Base-by-base conservation (phyloP, 2,329 filamentous ascomycete species). In the Zymoseptoria brevis region DNA sequence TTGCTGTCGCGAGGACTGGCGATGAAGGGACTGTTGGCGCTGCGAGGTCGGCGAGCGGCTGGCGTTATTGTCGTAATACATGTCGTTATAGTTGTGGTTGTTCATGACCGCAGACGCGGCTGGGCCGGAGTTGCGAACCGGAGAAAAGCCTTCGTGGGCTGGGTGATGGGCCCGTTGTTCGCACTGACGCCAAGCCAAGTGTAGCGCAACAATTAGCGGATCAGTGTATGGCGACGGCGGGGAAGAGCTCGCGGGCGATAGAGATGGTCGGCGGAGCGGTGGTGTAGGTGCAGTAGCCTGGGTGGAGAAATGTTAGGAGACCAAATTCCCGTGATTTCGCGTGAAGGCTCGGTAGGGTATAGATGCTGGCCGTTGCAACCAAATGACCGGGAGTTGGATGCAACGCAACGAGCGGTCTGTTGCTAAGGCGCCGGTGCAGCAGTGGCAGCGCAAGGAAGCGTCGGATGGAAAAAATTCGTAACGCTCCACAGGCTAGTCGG, bases 1-100 rank as follows among this genome's bases (percentile, higher is more conserved):
- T 57, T 72, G 68, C 66, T 88, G 88, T 67, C 90, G 84, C 67
- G 90, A 92, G 50, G 85, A 79, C 72, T 88, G 86, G 66, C 88
- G 84, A 70, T 87, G 84, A 59, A 88, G 77, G 60, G 79, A 71
- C 79, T 79, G 68, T 67, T 83, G 83, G 61, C 88, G 88, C 72
- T 88, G 85, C 30, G 87, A 85, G 71, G 84, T 86, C 48, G 90
- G 89, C 64, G 87, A 90, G 70, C 89, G 87, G 60, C 67, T 71
- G 62, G 82, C 75, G 60, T 82, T 75, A 68, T 88, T 88, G 67
- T 89, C 87, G 76, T 88, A 84, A 78, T 89, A 53, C 51, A 53
- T 53, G 81, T 87, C 85, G 61, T 89, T 85, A 73, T 70, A 71
- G 62, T 68, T 65, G 55, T 67, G 63, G 58, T 67, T 67, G 63